A percentile compares a stretch with the other conserved stretches of the same genome.
Conservation (phyloP, 441 rosid genomes). For the Erysimum pusillum region DNA sequence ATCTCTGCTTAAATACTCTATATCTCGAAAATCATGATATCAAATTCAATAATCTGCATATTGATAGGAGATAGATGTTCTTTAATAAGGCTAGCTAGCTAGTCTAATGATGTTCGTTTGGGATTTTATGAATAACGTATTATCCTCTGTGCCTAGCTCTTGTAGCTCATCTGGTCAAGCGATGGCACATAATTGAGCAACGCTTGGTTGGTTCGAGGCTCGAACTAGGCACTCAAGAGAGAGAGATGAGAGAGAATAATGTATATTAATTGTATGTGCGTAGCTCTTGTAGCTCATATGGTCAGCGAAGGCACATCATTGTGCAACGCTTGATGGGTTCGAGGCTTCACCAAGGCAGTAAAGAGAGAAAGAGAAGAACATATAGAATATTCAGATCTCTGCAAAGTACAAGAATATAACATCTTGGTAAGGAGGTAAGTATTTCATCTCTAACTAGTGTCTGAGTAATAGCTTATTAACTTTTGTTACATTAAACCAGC, state of each 20-base stretch:
- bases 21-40: no score
- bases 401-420: no score
- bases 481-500: no score
- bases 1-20: no score
- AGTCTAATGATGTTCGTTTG: no score
- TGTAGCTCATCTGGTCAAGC: not conserved
- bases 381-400: no score
- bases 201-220: not conserved
- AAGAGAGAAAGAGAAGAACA: not conserved
- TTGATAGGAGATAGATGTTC: no score
- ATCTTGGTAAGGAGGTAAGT: no score
- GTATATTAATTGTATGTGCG: not conserved
- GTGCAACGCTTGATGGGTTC: not conserved
- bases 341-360: not conserved
- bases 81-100: no score
- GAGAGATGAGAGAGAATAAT: not conserved
- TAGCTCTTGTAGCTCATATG: not conserved
- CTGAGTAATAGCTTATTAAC: no score
- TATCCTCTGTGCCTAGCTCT: not conserved
- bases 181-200: constrained; percentile 3
- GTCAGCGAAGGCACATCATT: not conserved
- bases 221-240: not conserved
- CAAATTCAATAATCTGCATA: no score
- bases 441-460: no score
- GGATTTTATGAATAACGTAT: not conserved